phyloP scores from a whole-genome alignment of 2,329 filamentous ascomycete genomes.

The Mycosphaerella arachidis region DNA sequence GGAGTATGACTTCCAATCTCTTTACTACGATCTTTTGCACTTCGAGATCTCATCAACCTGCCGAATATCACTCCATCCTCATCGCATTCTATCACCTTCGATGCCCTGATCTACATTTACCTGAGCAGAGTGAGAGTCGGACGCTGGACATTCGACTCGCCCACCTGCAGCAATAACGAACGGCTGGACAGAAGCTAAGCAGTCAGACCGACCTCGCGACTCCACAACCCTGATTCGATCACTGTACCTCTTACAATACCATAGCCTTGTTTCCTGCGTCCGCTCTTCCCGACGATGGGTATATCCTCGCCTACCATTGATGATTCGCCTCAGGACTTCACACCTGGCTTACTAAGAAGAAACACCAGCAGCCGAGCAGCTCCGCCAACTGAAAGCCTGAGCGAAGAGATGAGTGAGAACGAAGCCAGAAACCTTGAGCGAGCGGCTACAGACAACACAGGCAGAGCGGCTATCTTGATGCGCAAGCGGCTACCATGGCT shows the following conservation, averaged over 20 bases:
- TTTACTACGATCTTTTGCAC: not conserved
- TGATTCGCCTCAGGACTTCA: not conserved
- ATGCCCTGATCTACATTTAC: not conserved
- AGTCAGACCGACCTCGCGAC: not conserved
- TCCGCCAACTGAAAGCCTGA: not conserved
- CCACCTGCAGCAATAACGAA: not conserved
- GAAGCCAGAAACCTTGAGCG: not conserved
- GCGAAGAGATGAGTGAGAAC: not conserved
- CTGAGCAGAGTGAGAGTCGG: not conserved
- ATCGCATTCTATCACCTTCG: not conserved
- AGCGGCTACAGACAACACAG: not conserved
- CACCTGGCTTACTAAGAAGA: not conserved
- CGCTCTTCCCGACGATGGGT: not conserved
- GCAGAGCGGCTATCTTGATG: not conserved
- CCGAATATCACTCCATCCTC: not conserved
- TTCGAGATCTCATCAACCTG: not conserved
- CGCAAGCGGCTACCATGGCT: slow-evolving; percentile 29
- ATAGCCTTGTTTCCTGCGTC: not conserved
- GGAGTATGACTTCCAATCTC: not conserved
- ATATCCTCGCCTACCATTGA: not conserved
- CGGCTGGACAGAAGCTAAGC: not conserved
- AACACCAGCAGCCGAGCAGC: not conserved
- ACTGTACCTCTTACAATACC: not conserved
- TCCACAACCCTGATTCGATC: not conserved
- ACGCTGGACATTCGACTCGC: not conserved